Conservation (phyloP, 2,329 filamentous ascomycete species). For the Triangularia setosa region DNA sequence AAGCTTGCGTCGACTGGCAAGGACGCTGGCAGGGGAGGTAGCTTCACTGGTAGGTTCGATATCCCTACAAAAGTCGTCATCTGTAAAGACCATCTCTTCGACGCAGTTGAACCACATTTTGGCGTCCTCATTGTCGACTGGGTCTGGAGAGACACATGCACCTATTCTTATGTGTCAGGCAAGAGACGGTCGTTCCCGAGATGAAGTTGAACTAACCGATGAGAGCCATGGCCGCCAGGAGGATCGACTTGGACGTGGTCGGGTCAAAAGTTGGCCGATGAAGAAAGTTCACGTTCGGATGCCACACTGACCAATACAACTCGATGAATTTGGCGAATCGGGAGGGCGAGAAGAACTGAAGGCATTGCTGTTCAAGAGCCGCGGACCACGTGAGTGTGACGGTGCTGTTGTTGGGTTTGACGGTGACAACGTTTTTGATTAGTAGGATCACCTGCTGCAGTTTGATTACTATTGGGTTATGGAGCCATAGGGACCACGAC, state of each 20-base stretch:
- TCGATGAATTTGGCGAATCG: constrained; percentile 32
- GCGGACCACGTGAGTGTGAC: constrained; percentile 34
- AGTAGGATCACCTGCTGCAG: constrained; percentile 35
- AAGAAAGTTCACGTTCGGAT: constrained; percentile 35
- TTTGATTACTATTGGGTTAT: constrained; percentile 34
- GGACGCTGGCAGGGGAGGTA: constrained; percentile 11
- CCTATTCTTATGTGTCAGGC: constrained; percentile 19
- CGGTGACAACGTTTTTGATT: constrained; percentile 33
- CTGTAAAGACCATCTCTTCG: constrained; percentile 36
- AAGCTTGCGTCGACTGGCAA: constrained; percentile 26
- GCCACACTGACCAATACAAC: constrained; percentile 36
- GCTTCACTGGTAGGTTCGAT: constrained; percentile 20
- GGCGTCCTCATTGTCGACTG: constrained; percentile 31
- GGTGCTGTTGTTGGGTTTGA: constrained; percentile 34
- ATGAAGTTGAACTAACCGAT: constrained; percentile 28
- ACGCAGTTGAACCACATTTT: constrained; percentile 36
- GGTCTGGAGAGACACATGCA: constrained; percentile 31
- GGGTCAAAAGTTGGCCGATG: constrained; percentile 36
- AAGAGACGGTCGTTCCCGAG: background rate
- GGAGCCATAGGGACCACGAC: constrained; percentile 24
- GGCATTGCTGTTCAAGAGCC: constrained; percentile 28
- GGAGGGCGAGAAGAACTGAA: constrained; percentile 27
- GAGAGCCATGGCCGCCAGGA: constrained; percentile 34
- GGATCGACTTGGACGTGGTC: constrained; percentile 27
- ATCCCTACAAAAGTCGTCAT: constrained; percentile 34